Base-by-base conservation (phyloP, 139 green algal genomes). In the Chlorella ohadii region DNA sequence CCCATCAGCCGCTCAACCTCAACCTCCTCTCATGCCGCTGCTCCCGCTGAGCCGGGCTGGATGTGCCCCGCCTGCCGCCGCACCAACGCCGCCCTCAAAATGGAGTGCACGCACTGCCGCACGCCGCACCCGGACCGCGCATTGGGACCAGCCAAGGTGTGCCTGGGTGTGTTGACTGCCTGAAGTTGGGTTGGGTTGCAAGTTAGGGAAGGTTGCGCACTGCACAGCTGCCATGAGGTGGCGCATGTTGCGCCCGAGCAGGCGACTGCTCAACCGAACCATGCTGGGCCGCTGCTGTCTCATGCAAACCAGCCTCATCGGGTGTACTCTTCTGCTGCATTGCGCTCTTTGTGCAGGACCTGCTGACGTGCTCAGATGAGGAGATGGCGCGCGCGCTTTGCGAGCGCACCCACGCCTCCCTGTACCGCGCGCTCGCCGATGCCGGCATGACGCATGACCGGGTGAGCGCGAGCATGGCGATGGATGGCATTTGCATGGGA, bases 401-500 rank as follows among this genome's bases (percentile, higher is more conserved):
- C 31, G 67, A 88, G 79, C 79, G 79, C 34, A 31, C 67, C 47
- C 79, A 88, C 65, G 79, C 79, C 0, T 34, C 36, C 16, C 72
- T 88, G 22, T 83, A 83, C 57, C 44, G 57, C 9, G 79, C 85
- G 12, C 83, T 88, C 41, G 36, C 34, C 11, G 85, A 88, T 3
- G 85, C 85, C 1, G 85, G 85, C 63, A 78, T 36, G 23, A 79
- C 79, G 3, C 15, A 59, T 22, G 51, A 59, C 51, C 19, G 22
- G 51, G 51, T 22, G 51, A 6, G 44, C 44, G n/a, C n/a, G n/a
- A n/a, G n/a, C n/a, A n/a, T n/a, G 44, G 44, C 44, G 6, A 11
- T 11, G 6, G 44, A 6, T 55, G 44, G 44, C 44, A 55, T 55
- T 55, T n/a, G n/a, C n/a, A n/a, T n/a, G n/a, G n/a, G n/a, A n/a